A percentile compares a stretch with the other conserved stretches of the same genome.
These are phyloP conservation scores for Coemansia sp. DNA, from an alignment of 192 early-diverging fungal genomes.

Conservation along the genomic window DNA sequence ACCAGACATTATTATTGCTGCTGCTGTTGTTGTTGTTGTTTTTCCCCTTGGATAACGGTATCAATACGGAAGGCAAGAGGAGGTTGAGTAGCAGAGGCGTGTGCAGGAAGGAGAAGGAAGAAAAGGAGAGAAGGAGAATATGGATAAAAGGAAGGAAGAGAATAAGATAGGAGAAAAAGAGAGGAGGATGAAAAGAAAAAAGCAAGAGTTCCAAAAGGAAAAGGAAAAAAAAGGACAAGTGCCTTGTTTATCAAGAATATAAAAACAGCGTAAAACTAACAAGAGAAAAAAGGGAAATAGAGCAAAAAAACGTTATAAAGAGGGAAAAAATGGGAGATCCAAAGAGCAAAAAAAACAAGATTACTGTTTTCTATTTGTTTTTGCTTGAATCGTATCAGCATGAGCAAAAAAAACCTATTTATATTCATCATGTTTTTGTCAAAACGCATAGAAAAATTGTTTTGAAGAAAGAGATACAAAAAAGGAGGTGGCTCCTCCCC, in stretches of 20 bases:
- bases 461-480: background rate
- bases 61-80: background rate
- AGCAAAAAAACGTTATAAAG: too few relatives aligned
- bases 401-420: too few relatives aligned
- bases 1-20: background rate
- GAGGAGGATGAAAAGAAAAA: background rate
- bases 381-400: too few relatives aligned
- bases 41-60: background rate
- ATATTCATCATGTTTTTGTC: background rate
- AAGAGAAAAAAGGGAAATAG: background rate
- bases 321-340: too few relatives aligned
- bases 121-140: background rate
- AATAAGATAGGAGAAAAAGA: background rate
- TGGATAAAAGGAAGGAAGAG: background rate
- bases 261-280: background rate
- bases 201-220: background rate
- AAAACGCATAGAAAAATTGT: background rate
- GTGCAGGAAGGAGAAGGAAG: background rate
- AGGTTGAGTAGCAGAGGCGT: constrained; percentile 4
- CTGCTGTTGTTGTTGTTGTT: background rate
- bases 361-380: too few relatives aligned
- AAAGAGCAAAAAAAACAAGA: too few relatives aligned
- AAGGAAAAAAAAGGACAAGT: background rate
- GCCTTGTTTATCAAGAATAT: background rate
- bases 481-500: too few relatives aligned